Percentiles rank a stretch among this genome's conserved stretches.
phyloP scores from a whole-genome alignment of 345 rosid species.

The Orychophragmus violaceus region DNA sequence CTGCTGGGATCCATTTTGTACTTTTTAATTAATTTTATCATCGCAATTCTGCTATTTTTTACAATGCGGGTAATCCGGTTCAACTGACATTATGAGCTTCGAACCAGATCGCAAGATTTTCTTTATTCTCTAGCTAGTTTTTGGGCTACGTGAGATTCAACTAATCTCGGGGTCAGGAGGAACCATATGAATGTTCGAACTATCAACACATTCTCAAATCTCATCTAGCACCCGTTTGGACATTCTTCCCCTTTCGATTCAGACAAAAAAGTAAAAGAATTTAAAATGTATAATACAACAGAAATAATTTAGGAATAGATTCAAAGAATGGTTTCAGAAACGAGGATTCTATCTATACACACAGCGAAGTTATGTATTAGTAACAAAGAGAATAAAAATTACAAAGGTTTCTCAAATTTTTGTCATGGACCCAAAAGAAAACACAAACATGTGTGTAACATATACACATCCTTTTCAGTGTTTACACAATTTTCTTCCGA shows the following conservation, averaged over 20 bases:
- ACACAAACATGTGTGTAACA: background rate
- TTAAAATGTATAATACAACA: no score
- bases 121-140: no score
- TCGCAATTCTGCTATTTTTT: background rate
- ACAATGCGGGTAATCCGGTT: no score
- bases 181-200: no score
- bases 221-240: no score
- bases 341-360: background rate
- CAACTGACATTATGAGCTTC: no score
- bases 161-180: no score
- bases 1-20: slow-evolving; percentile 12
- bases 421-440: background rate
- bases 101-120: no score
- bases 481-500: background rate
- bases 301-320: background rate
- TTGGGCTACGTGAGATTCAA: no score
- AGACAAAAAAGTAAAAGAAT: no score
- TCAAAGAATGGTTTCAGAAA: background rate
- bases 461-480: slow-evolving; percentile 7
- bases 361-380: background rate
- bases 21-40: slow-evolving; percentile 6
- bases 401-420: background rate
- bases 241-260: no score
- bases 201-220: no score
- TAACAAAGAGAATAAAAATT: background rate